Evolutionary conservation across 495 filamentous ascomycete species (phyloP).

Genomic region (Lasiosphaeria miniovina): DNA sequence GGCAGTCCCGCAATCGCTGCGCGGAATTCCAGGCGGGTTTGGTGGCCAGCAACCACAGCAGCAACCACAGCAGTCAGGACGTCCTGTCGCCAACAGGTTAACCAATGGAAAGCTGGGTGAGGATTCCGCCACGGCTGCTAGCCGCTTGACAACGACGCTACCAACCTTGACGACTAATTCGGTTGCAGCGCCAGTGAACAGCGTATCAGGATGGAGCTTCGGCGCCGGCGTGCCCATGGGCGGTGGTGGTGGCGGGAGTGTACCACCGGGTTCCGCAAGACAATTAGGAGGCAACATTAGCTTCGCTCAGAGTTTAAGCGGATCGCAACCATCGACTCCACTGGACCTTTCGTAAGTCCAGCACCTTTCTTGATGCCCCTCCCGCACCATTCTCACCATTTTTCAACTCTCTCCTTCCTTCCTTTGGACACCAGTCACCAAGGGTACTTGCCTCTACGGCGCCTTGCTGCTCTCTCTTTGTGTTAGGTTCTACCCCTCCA

Average conservation of each 20-base stretch:
- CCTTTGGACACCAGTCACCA: neutral
- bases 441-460: too few relatives aligned
- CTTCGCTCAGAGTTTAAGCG: conserved; percentile 79
- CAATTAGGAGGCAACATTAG: conserved; percentile 65
- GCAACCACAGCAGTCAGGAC: conserved; percentile 59
- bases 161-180: conserved; percentile 29
- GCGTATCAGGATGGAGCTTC: conserved; percentile 71
- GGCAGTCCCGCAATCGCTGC: conserved; percentile 64
- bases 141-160: neutral
- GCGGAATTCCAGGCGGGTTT: conserved; percentile 66
- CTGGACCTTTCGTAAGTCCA: conserved; percentile 77
- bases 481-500: too few relatives aligned
- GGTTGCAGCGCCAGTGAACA: conserved; percentile 49
- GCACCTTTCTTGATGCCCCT: conserved; percentile 12
- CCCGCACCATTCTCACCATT: conserved; percentile 1
- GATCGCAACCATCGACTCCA: conserved; percentile 70
- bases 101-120: conserved; percentile 75
- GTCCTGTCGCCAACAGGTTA: conserved; percentile 66
- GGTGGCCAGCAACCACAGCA: conserved; percentile 62
- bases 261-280: conserved; percentile 39
- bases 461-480: too few relatives aligned
- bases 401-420: neutral
- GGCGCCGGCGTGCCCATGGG: conserved; percentile 65
- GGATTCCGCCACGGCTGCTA: conserved; percentile 14
- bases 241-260: conserved; percentile 60